These are phyloP conservation scores for Nicotiana knightiana DNA, from an alignment of 257 asterid genomes.

Conservation along the genomic window DNA sequence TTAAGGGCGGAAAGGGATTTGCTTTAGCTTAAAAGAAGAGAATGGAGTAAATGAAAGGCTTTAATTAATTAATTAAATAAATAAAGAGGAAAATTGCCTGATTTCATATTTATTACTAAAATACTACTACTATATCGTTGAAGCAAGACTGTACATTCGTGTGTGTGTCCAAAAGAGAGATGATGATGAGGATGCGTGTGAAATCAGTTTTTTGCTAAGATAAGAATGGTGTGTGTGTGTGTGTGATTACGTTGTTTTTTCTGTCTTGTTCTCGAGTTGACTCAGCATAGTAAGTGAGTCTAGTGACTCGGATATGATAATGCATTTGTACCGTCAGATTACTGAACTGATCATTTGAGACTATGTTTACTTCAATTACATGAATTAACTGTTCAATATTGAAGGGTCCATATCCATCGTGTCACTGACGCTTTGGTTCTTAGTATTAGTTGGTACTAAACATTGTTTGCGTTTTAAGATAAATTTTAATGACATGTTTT, in stretches of 20 bases:
- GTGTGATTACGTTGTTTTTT: neutral
- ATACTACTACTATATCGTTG: too few relatives aligned
- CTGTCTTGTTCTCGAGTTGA: neutral
- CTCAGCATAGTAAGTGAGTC: neutral
- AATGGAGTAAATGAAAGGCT: neutral
- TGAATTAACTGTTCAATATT: too few relatives aligned
- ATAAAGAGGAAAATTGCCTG: neutral
- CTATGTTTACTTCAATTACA: too few relatives aligned
- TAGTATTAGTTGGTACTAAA: neutral
- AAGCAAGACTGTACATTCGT: neutral
- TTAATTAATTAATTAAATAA: neutral
- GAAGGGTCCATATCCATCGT: neutral
- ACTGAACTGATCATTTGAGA: too few relatives aligned
- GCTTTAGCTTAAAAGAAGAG: constrained; percentile 14
- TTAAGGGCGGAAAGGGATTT: neutral
- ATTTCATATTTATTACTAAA: too few relatives aligned
- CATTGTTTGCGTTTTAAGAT: neutral
- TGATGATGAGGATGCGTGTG: constrained; percentile 13
- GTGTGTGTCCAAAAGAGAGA: neutral
- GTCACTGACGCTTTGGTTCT: neutral
- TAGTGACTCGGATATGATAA: too few relatives aligned
- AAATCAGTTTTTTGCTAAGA: neutral
- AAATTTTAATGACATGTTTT: neutral
- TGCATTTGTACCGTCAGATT: too few relatives aligned
- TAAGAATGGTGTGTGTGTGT: neutral